These are phyloP conservation scores for Climacium dendroides DNA, from an alignment of 225 moss, liverwort and hornwort species.

Conservation along the genomic window DNA sequence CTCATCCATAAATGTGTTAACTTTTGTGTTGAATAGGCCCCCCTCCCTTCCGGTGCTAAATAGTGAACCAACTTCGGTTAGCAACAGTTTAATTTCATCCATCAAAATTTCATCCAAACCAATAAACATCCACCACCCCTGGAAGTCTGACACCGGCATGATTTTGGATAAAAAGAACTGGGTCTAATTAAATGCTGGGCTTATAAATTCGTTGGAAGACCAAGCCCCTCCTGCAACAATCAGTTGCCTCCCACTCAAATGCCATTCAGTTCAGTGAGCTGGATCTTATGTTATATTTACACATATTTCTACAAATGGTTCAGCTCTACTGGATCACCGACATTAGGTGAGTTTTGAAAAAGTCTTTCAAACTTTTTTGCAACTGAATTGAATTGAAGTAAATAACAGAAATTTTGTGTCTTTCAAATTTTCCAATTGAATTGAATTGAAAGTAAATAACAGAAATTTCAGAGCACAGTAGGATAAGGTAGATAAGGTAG, in stretches of 20 bases:
- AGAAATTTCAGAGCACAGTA: no score
- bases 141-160: no score
- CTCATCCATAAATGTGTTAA: neutral
- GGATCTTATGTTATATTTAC: neutral
- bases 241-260: neutral
- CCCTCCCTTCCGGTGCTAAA: no score
- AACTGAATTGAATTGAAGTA: no score
- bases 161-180: neutral
- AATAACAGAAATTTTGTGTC: no score
- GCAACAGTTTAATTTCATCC: neutral
- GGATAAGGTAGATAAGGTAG: no score
- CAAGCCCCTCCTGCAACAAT: neutral
- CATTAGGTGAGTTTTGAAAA: no score
- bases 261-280: neutral
- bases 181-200: no score
- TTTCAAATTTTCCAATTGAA: no score
- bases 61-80: neutral
- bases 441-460: no score
- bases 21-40: no score
- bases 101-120: neutral
- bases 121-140: neutral
- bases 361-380: no score
- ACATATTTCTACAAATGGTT: neutral
- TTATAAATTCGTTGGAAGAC: neutral
- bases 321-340: neutral